These are phyloP conservation scores for Porodaedalea pini DNA, from an alignment of 1,284 basidiomycete species.

Conservation along the genomic window DNA sequence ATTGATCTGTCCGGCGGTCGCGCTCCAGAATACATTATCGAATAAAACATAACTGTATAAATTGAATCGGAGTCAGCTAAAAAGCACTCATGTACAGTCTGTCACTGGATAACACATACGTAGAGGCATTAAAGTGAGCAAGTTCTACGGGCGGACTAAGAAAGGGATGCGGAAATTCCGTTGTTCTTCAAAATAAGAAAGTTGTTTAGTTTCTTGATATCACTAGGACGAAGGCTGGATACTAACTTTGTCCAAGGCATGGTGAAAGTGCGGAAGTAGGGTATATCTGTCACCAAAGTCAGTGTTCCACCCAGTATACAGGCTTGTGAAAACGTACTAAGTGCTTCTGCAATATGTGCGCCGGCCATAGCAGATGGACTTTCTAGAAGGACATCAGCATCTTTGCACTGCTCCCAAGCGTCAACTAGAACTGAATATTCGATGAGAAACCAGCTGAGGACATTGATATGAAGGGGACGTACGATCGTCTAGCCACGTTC, in stretches of 20 bases:
- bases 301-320: slow-evolving; percentile 6
- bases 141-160: slow-evolving; percentile 51
- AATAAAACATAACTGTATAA: slow-evolving; percentile 55
- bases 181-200: slow-evolving; percentile 42
- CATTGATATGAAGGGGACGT: slow-evolving; percentile 25
- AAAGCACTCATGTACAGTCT: background rate
- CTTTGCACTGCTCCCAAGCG: slow-evolving; percentile 68
- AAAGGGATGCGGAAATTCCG: slow-evolving; percentile 63
- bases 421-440: slow-evolving; percentile 52
- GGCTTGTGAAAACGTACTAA: slow-evolving; percentile 39
- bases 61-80: background rate
- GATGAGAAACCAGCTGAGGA: background rate
- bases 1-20: slow-evolving; percentile 71
- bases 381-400: slow-evolving; percentile 72
- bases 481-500: slow-evolving; percentile 75
- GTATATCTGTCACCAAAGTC: slow-evolving; percentile 38
- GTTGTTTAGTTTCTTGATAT: background rate
- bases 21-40: slow-evolving; percentile 76
- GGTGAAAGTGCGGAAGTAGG: slow-evolving; percentile 71
- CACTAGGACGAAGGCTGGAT: background rate
- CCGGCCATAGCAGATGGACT: slow-evolving; percentile 78
- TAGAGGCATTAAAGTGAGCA: slow-evolving; percentile 49
- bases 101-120: slow-evolving; percentile 36
- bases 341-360: slow-evolving; percentile 76
- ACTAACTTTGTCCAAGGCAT: slow-evolving; percentile 63